Percentiles rank a stretch among this genome's conserved stretches.
These are phyloP conservation scores for Lodderomyces theae DNA, from an alignment of 1,139 yeast species.

Conservation along the genomic window DNA sequence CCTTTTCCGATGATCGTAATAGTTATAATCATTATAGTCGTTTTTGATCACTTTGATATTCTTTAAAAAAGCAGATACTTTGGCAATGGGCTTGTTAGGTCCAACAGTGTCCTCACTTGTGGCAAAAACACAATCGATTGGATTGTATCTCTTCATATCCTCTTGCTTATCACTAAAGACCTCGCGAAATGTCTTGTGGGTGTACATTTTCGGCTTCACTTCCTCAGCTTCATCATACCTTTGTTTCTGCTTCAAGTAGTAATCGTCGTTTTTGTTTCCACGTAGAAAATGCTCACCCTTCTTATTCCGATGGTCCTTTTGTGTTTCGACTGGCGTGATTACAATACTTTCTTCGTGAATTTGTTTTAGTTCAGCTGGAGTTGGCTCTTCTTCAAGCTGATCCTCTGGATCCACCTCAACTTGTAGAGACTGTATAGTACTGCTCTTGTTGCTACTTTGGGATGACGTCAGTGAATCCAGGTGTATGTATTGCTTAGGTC, in stretches of 20 bases:
- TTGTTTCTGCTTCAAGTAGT: conserved; percentile 39
- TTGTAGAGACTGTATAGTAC: conserved; percentile 5
- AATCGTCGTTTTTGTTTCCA: conserved; percentile 23
- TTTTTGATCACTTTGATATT: conserved; percentile 29
- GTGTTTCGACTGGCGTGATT: not conserved
- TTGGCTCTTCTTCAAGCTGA: conserved; percentile 29
- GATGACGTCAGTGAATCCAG: conserved; percentile 4
- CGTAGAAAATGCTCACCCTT: no score
- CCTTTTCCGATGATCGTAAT: conserved; percentile 25
- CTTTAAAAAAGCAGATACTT: conserved; percentile 19
- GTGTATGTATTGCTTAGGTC: conserved; percentile 8
- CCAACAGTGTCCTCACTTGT: conserved; percentile 29
- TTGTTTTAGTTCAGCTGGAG: conserved; percentile 37
- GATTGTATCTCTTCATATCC: conserved; percentile 32
- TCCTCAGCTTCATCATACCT: conserved; percentile 32
- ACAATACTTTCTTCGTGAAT: conserved; percentile 18
- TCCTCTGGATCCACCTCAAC: conserved; percentile 27
- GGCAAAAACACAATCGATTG: conserved; percentile 43
- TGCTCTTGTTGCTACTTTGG: not conserved
- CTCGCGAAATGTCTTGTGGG: conserved; percentile 42
- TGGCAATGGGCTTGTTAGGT: conserved; percentile 10
- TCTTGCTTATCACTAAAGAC: conserved; percentile 38
- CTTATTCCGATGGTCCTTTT: no score
- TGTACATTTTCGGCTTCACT: conserved; percentile 36
- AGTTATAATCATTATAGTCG: conserved; percentile 37